phyloP scores from a whole-genome alignment of 768 basidiomycete species.

The Krasilnikovozyma curviuscula region DNA sequence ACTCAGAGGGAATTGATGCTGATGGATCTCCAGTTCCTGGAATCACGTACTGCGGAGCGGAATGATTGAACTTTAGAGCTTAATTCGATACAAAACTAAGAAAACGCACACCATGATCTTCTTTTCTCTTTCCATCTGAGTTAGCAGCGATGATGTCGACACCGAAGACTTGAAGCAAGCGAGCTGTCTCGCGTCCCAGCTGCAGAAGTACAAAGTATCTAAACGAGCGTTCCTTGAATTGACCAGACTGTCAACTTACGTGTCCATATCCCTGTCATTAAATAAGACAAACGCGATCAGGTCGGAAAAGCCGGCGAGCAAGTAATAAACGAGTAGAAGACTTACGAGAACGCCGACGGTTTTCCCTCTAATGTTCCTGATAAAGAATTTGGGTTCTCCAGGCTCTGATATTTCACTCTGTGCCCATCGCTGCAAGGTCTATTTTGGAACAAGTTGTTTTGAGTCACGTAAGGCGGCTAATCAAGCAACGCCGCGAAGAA shows the following conservation, averaged over 20 bases:
- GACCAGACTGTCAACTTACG: neutral
- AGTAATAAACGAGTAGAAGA: neutral
- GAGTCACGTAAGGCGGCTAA: neutral
- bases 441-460: neutral
- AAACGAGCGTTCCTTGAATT: neutral
- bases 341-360: conserved; percentile 24
- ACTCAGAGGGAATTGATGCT: conserved; percentile 22
- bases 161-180: conserved; percentile 21
- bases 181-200: conserved; percentile 22
- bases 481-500: neutral
- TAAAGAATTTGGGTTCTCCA: conserved; percentile 13
- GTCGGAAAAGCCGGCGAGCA: neutral
- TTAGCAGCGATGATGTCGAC: conserved; percentile 24
- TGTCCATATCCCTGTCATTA: conserved; percentile 22
- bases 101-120: conserved; percentile 20
- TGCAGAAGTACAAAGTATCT: neutral
- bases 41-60: conserved; percentile 18
- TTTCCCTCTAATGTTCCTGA: conserved; percentile 19
- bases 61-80: neutral
- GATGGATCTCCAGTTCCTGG: conserved; percentile 23
- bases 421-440: conserved; percentile 17
- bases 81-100: neutral
- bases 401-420: conserved; percentile 11
- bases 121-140: conserved; percentile 18
- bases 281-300: neutral